Evolutionary conservation across 2,329 filamentous ascomycete species (phyloP).

Genomic region (Trichocomaceae sp.): DNA sequence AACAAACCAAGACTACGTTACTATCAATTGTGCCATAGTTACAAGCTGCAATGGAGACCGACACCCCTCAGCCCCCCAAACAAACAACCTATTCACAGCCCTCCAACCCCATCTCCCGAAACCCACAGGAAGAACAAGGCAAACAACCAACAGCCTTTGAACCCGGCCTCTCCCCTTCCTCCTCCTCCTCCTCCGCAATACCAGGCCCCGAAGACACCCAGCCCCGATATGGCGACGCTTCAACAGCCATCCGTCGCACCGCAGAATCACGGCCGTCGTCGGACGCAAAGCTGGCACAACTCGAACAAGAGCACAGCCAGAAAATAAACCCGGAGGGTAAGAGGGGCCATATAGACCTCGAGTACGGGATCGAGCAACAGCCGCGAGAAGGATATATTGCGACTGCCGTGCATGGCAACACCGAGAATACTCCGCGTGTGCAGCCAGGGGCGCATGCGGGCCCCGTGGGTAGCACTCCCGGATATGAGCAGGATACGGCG

Average conservation of each 20-base stretch:
- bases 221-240: conserved; percentile 21
- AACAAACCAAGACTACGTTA: too few species aligned
- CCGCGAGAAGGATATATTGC: conserved; percentile 31
- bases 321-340: conserved; percentile 16
- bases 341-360: conserved; percentile 24
- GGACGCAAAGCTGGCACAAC: conserved; percentile 19
- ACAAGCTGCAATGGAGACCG: conserved; percentile 14
- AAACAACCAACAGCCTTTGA: conserved; percentile 3
- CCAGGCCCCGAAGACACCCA: background rate
- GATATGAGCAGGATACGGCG: conserved; percentile 28
- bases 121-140: conserved; percentile 16
- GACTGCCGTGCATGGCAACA: conserved; percentile 23
- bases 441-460: conserved; percentile 32
- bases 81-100: conserved; percentile 28
- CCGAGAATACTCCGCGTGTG: conserved; percentile 14
- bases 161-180: background rate
- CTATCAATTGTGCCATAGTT: background rate
- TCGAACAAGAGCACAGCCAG: conserved; percentile 16
- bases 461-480: conserved; percentile 24
- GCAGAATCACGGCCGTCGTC: conserved; percentile 25
- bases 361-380: conserved; percentile 33
- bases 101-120: conserved; percentile 29
- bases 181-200: background rate
- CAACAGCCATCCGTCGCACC: conserved; percentile 21
- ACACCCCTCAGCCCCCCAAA: conserved; percentile 27